Percentiles rank a stretch among this genome's conserved stretches.
Conservation (phyloP, 345 rosid genomes). For the Eutrema heterophyllum region DNA sequence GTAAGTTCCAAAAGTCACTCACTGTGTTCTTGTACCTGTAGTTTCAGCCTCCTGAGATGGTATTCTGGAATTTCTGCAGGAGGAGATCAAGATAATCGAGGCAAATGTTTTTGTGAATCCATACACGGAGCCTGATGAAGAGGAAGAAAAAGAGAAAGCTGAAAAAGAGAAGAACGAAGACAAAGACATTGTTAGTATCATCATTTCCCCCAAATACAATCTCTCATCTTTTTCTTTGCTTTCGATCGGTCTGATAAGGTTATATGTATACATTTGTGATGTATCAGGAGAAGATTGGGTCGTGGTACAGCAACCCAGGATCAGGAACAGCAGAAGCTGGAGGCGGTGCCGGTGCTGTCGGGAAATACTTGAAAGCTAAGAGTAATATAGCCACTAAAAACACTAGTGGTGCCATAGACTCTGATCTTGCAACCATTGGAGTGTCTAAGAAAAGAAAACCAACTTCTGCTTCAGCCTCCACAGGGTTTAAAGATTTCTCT, state of each 20-base stretch:
- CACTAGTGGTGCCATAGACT: conserved; percentile 12
- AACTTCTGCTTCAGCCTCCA: conserved; percentile 31
- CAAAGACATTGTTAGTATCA: conserved; percentile 58
- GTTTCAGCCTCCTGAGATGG: conserved; percentile 1
- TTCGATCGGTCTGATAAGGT: not conserved
- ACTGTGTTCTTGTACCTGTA: not conserved
- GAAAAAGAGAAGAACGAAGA: conserved; percentile 44
- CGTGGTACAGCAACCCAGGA: conserved; percentile 93
- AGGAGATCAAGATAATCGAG: conserved; percentile 74
- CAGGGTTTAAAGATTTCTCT: conserved; percentile 75
- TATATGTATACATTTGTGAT: not conserved
- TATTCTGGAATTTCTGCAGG: conserved; percentile 44
- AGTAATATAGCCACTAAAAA: conserved; percentile 37
- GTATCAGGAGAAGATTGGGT: conserved; percentile 68
- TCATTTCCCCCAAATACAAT: not conserved
- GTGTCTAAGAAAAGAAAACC: conserved; percentile 64
- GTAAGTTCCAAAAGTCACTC: conserved; percentile 38
- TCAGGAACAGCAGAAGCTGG: conserved; percentile 51
- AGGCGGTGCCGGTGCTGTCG: conserved; percentile 55
- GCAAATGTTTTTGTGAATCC: conserved; percentile 83
- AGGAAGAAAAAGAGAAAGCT: conserved; percentile 67
- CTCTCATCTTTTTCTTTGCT: not conserved
- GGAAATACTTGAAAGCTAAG: conserved; percentile 70
- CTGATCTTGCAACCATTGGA: conserved; percentile 31
- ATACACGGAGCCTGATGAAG: conserved; percentile 72